phyloP scores from a whole-genome alignment of 2,329 filamentous ascomycete genomes.

The Thelonectria discophora region DNA sequence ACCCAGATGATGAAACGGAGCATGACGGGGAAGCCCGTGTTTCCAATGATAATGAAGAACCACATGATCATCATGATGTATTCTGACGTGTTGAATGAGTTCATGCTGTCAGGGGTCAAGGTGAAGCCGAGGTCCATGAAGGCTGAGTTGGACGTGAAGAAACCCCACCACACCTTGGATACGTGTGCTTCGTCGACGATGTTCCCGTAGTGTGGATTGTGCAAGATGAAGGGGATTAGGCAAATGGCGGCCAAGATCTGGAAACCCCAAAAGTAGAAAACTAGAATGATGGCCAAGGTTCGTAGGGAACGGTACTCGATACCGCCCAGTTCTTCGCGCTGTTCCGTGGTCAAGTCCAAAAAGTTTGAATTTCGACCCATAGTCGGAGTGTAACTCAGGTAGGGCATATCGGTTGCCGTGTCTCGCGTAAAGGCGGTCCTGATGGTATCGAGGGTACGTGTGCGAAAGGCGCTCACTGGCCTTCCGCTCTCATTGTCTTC shows the following conservation, averaged over 20 bases:
- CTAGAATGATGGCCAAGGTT: conserved; percentile 80
- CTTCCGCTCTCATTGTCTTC: conserved; percentile 46
- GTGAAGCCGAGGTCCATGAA: conserved; percentile 98
- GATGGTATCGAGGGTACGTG: conserved; percentile 67
- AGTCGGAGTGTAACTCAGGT: conserved; percentile 93
- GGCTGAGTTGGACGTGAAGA: conserved; percentile 86
- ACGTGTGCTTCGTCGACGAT: conserved; percentile 71
- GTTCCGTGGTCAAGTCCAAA: conserved; percentile 84
- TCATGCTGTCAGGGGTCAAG: conserved; percentile 92
- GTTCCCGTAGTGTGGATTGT: conserved; percentile 67
- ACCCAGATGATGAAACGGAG: conserved; percentile 93
- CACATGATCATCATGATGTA: conserved; percentile 80
- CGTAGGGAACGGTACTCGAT: conserved; percentile 96
- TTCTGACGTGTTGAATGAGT: conserved; percentile 80
- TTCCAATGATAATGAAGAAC: conserved; percentile 92
- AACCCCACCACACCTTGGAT: conserved; percentile 85
- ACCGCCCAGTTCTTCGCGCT: conserved; percentile 92
- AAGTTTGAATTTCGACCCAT: conserved; percentile 94
- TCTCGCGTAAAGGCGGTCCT: conserved; percentile 64
- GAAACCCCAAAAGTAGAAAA: conserved; percentile 84
- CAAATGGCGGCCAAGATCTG: conserved; percentile 78
- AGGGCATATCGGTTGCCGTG: conserved; percentile 74
- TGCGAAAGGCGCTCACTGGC: conserved; percentile 42
- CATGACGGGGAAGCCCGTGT: conserved; percentile 95
- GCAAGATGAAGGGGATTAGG: conserved; percentile 82